Percentiles rank a stretch among this genome's conserved stretches.
These are phyloP conservation scores for Cenchrus purpureus DNA, from an alignment of 176 grass and related monocot species.

Conservation along the genomic window DNA sequence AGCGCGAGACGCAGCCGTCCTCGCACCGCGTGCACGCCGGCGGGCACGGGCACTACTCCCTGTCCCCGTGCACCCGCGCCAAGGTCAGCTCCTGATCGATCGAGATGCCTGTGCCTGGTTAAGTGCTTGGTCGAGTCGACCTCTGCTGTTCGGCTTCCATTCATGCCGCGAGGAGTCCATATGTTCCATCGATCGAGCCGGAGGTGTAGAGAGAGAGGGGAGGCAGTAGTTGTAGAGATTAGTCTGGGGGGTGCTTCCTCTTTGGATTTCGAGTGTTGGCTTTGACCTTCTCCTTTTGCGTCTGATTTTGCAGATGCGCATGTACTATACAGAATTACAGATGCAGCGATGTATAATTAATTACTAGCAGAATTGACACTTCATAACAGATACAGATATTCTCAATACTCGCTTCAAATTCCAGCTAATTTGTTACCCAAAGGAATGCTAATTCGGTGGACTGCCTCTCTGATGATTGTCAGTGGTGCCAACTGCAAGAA, in stretches of 20 bases:
- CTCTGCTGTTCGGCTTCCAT: neutral
- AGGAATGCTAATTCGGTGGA: neutral
- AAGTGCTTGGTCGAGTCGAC: neutral
- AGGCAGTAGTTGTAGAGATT: constrained; percentile 30
- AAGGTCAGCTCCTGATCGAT: constrained; percentile 45
- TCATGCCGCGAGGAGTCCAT: neutral
- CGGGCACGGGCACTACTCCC: constrained; percentile 37
- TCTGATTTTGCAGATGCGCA: constrained; percentile 31
- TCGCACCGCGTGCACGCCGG: constrained; percentile 48
- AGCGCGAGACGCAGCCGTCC: constrained; percentile 45
- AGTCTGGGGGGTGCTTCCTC: neutral
- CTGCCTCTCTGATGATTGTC: neutral
- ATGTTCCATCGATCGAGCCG: neutral
- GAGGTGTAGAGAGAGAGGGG: neutral
- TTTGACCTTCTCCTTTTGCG: neutral
- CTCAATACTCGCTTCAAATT: neutral
- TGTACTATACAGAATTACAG: constrained; percentile 16
- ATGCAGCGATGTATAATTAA: constrained; percentile 42
- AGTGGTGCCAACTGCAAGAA: neutral
- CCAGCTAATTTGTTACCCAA: neutral
- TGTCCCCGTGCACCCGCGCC: constrained; percentile 63
- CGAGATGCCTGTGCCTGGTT: neutral
- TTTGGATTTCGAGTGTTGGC: constrained; percentile 12
- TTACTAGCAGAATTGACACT: constrained; percentile 34
- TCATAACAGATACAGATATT: neutral